phyloP scores from a whole-genome alignment of 148 eudicot genomes.

The Suaeda aralocaspica region DNA sequence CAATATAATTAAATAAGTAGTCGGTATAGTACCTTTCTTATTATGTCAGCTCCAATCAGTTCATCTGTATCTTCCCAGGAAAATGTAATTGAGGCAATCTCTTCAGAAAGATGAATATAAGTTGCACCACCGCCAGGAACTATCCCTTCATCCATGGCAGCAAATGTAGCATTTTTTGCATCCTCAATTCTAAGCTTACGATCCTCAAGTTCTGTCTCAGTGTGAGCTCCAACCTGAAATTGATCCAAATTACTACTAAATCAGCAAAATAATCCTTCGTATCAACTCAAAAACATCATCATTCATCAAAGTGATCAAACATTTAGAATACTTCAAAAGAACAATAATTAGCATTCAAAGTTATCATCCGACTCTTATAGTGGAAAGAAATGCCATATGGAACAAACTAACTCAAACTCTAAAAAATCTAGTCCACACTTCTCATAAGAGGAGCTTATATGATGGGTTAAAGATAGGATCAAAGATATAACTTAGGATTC shows the following conservation, averaged over 20 bases:
- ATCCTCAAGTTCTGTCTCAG: conserved; percentile 90
- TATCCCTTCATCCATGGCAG: conserved; percentile 91
- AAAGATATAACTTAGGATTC: neutral
- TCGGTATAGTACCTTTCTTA: conserved; percentile 53
- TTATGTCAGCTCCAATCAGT: conserved; percentile 73
- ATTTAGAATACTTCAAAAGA: neutral
- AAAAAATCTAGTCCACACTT: neutral
- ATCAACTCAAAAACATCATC: neutral
- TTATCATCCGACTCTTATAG: neutral
- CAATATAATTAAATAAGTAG: neutral
- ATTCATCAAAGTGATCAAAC: too few relatives aligned
- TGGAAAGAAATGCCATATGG: neutral
- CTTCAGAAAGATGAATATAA: conserved; percentile 75
- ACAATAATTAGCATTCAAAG: neutral
- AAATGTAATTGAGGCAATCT: conserved; percentile 49
- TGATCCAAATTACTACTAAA: neutral
- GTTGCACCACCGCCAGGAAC: conserved; percentile 97
- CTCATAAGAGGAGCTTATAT: neutral
- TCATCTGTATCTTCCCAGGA: conserved; percentile 67
- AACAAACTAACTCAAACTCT: too few relatives aligned
- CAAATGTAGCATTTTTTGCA: conserved; percentile 85
- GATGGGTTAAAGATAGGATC: neutral
- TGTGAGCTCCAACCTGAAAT: conserved; percentile 84
- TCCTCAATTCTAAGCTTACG: conserved; percentile 89
- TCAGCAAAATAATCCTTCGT: neutral